Evolutionary conservation across 306 rosid genomes (phyloP), one percentile per base, ranked within the genome.

Genomic region (Calophaca sinica): DNA sequence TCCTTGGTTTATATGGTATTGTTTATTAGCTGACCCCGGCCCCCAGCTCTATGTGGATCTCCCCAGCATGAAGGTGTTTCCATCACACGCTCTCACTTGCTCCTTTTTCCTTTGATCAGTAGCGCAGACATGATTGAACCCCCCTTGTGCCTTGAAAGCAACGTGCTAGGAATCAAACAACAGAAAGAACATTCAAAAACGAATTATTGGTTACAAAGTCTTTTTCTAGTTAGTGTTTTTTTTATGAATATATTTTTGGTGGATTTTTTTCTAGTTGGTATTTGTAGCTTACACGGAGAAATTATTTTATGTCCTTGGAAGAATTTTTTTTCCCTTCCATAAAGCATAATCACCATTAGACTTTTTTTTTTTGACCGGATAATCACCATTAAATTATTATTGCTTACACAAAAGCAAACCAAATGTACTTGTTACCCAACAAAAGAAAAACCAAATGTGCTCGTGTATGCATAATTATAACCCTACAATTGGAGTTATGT

Each of bases 121-220:
- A 38, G 52, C n/a, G 36, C 62, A 62, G 26, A 20, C 26, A 20
- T 20, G 26, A 20, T 20, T 20, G 26, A 20, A 20, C 26, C 26
- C 26, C 26, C 26, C 26, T 20, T 20, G 26, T 68, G 72, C 49
- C 58, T 35, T 49, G 70, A 77, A 59, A 69, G 62, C 36, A 69
- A 77, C 71, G 76, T 59, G 70, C 32, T 49, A 32, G 46, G 69
- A 77, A 57, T 58, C 69, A 38, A 15, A 76, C 62, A 26, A 20
- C 45, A 58, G 38, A 46, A 48, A 48, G 35, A 28, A 28, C 35
- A 59, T 9, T 20, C 52, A 61, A 78, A 78, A 50, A 6, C 26
- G 63, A 61, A 38, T 59, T 49, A 35, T 33, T 68, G 62, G 31
- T 55, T 31, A 38, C 4, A 38, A 38, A 38, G 42, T 38, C 42